Conservation (phyloP, 768 basidiomycete genomes). For the Suillus luteus region DNA sequence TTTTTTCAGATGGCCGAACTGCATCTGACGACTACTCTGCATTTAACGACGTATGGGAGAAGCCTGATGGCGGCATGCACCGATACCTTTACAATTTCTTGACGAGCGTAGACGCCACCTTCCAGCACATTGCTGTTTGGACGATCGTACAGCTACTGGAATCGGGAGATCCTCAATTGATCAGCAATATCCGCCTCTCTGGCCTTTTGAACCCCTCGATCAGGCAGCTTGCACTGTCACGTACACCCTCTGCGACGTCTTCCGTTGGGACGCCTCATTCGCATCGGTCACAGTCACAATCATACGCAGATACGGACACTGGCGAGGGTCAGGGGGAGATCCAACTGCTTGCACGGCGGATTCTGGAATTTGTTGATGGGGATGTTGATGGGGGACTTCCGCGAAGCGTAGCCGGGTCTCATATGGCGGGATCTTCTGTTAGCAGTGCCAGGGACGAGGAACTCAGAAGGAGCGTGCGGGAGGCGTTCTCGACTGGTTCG, state of each 20-base stretch:
- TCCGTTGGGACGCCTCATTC: constrained; percentile 76
- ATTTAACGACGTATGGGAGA: constrained; percentile 98
- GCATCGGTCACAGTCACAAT: constrained; percentile 66
- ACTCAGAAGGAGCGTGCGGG: constrained; percentile 77
- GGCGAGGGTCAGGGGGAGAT: constrained; percentile 89
- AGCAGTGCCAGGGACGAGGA: constrained; percentile 69
- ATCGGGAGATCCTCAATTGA: constrained; percentile 91
- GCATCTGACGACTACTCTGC: constrained; percentile 90
- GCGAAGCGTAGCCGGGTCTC: constrained; percentile 63
- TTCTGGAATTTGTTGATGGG: constrained; percentile 84
- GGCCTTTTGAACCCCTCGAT: constrained; percentile 83
- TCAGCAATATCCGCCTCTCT: constrained; percentile 88
- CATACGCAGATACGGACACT: constrained; percentile 80
- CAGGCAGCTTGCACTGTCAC: constrained; percentile 75
- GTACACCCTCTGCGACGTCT: constrained; percentile 67
- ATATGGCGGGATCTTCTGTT: constrained; percentile 69
- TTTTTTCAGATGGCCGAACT: constrained; percentile 63
- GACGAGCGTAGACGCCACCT: constrained; percentile 90
- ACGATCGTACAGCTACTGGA: constrained; percentile 97
- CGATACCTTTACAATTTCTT: constrained; percentile 93
- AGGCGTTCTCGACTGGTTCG: constrained; percentile 73
- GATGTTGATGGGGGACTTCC: constrained; percentile 62
- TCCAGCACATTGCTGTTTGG: constrained; percentile 99
- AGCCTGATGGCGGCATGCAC: constrained; percentile 97
- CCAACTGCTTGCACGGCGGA: constrained; percentile 78